Evolutionary conservation across 2,329 filamentous ascomycete species (phyloP).

Genomic region (Waltergamsia citrina): DNA sequence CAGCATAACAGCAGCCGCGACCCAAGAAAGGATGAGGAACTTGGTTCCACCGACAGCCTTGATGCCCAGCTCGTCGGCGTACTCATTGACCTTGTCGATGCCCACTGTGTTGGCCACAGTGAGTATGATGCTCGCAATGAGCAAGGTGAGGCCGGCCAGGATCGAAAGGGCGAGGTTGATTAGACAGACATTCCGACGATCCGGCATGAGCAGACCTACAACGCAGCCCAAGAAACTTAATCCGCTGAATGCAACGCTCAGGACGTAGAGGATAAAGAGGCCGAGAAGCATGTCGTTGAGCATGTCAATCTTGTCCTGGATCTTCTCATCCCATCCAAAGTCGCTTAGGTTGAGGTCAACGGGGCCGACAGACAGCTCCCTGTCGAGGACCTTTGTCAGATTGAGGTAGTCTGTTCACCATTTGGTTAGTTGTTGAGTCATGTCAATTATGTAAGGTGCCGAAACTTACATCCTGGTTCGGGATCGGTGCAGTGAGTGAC

Average conservation of each 20-base stretch:
- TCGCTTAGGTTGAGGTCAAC: slow-evolving; percentile 32
- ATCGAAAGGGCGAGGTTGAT: slow-evolving; percentile 26
- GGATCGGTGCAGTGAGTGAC: slow-evolving; percentile 33
- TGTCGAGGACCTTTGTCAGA: slow-evolving; percentile 34
- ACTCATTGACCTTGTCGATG: slow-evolving; percentile 29
- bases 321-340: slow-evolving; percentile 31
- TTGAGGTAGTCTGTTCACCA: slow-evolving; percentile 27
- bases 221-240: slow-evolving; percentile 30
- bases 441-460: neutral
- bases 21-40: slow-evolving; percentile 37
- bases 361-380: slow-evolving; percentile 33
- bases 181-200: slow-evolving; percentile 10
- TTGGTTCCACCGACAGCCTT: slow-evolving; percentile 29
- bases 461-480: slow-evolving; percentile 26
- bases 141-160: slow-evolving; percentile 24
- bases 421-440: neutral
- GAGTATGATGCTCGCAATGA: slow-evolving; percentile 31
- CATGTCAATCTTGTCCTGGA: slow-evolving; percentile 37
- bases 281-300: slow-evolving; percentile 38
- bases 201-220: slow-evolving; percentile 5
- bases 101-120: slow-evolving; percentile 30
- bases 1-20: slow-evolving; percentile 34
- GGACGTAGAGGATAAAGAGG: slow-evolving; percentile 37
- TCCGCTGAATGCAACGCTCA: slow-evolving; percentile 30
- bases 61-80: slow-evolving; percentile 33